These are phyloP conservation scores for Cladosporium phlei DNA, from an alignment of 2,329 filamentous ascomycete species.

Conservation along the genomic window DNA sequence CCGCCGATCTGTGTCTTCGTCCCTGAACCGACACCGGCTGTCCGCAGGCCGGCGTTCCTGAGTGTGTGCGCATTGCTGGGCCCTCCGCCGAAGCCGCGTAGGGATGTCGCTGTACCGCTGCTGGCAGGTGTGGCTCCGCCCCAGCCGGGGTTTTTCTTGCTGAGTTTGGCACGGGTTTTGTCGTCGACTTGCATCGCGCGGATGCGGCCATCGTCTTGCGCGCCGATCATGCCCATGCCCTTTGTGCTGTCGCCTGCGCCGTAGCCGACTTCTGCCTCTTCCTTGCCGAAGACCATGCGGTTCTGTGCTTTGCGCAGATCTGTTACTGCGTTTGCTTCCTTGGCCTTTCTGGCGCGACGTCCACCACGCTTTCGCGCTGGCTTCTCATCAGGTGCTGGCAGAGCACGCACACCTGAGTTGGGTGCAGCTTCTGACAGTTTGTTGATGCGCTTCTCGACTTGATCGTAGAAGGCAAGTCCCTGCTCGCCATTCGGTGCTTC, in stretches of 20 bases:
- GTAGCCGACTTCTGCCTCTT: constrained; percentile 90
- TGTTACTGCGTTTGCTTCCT: constrained; percentile 95
- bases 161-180: constrained; percentile 85
- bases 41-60: constrained; percentile 71
- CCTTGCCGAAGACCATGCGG: constrained; percentile 89
- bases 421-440: constrained; percentile 89
- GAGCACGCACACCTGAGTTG: constrained; percentile 79
- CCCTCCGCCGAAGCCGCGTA: constrained; percentile 67
- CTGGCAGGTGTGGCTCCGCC: constrained; percentile 56
- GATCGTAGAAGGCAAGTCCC: constrained; percentile 74
- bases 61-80: constrained; percentile 63
- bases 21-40: constrained; percentile 66
- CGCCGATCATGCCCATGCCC: constrained; percentile 93
- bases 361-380: constrained; percentile 89
- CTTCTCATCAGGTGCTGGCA: constrained; percentile 93
- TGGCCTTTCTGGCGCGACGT: constrained; percentile 82
- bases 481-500: constrained; percentile 74
- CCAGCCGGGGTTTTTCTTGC: constrained; percentile 95
- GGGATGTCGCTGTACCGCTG: constrained; percentile 71
- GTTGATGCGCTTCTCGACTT: constrained; percentile 80
- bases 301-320: constrained; percentile 95
- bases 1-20: constrained; percentile 41
- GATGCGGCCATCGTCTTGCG: constrained; percentile 80
- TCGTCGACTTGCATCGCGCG: constrained; percentile 86
- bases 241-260: constrained; percentile 78